A percentile compares a stretch with the other conserved stretches of the same genome.
phyloP scores from a whole-genome alignment of 208 protist species.

The Herpetomonas samuelpessoai region DNA sequence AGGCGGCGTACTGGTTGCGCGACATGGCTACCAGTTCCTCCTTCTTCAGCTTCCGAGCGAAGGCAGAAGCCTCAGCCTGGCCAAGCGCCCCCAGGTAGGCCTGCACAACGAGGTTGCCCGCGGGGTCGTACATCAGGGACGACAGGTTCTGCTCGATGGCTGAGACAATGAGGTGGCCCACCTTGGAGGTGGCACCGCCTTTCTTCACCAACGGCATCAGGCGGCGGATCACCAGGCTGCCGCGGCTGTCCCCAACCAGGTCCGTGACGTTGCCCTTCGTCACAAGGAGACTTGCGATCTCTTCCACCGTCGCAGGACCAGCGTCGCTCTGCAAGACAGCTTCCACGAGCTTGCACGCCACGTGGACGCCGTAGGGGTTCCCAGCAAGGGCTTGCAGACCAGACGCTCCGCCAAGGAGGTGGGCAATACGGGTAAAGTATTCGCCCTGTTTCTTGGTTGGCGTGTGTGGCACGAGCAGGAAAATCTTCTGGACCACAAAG shows the following conservation, averaged over 20 bases:
- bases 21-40: slow-evolving; percentile 67
- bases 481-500: slow-evolving; percentile 78
- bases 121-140: slow-evolving; percentile 57
- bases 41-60: slow-evolving; percentile 50
- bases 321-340: slow-evolving; percentile 29
- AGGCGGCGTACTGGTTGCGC: slow-evolving; percentile 61
- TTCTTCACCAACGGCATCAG: slow-evolving; percentile 63
- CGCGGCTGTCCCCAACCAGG: slow-evolving; percentile 51
- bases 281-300: slow-evolving; percentile 44
- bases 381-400: slow-evolving; percentile 29
- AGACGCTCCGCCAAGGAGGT: slow-evolving; percentile 13
- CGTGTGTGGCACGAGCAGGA: slow-evolving; percentile 45
- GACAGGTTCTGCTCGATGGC: slow-evolving; percentile 54
- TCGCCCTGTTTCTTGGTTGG: slow-evolving; percentile 19
- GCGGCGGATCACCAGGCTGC: slow-evolving; percentile 71
- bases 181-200: slow-evolving; percentile 46
- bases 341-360: slow-evolving; percentile 52
- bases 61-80: slow-evolving; percentile 33
- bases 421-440: slow-evolving; percentile 31
- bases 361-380: slow-evolving; percentile 74
- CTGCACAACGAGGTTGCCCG: slow-evolving; percentile 82
- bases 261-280: slow-evolving; percentile 46
- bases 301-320: slow-evolving; percentile 30
- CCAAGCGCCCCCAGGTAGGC: slow-evolving; percentile 62
- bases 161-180: slow-evolving; percentile 50